These are phyloP conservation scores for Epichloe gansuensis DNA, from an alignment of 2,329 filamentous ascomycete species.

Conservation along the genomic window DNA sequence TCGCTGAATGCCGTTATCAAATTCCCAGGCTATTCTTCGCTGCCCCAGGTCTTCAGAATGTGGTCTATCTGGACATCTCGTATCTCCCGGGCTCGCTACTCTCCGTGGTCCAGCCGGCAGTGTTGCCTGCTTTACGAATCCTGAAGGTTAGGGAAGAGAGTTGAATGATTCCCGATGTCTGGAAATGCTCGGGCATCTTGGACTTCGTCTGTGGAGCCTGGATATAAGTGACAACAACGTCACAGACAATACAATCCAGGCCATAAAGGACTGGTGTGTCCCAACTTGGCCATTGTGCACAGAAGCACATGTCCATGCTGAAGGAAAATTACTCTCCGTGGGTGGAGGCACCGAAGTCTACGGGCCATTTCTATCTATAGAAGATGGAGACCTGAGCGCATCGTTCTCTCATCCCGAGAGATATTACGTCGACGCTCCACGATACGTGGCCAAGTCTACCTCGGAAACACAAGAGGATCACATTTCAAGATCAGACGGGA, in stretches of 20 bases:
- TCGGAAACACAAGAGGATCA: not conserved
- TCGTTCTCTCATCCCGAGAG: slow-evolving; percentile 33
- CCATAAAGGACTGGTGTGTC: slow-evolving; percentile 20
- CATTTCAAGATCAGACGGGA: slow-evolving; percentile 1
- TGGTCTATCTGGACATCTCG: slow-evolving; percentile 44
- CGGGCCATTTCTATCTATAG: slow-evolving; percentile 31
- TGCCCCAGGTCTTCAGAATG: slow-evolving; percentile 21
- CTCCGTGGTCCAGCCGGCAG: slow-evolving; percentile 20
- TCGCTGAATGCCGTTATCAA: slow-evolving; percentile 28
- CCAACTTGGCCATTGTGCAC: slow-evolving; percentile 20
- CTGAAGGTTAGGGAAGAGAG: slow-evolving; percentile 37
- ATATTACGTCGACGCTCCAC: slow-evolving; percentile 36
- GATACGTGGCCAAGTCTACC: slow-evolving; percentile 11
- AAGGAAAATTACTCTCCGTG: slow-evolving; percentile 29
- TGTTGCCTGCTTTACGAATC: slow-evolving; percentile 36
- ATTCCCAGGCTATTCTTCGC: slow-evolving; percentile 29
- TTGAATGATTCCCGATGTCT: slow-evolving; percentile 28
- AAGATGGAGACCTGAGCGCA: slow-evolving; percentile 34
- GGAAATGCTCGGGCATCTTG: slow-evolving; percentile 21
- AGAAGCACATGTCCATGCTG: slow-evolving; percentile 28
- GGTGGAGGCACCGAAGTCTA: slow-evolving; percentile 20
- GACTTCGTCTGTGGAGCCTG: slow-evolving; percentile 41
- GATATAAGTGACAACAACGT: slow-evolving; percentile 42
- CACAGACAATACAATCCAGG: slow-evolving; percentile 30
- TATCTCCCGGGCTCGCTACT: slow-evolving; percentile 32